These are phyloP conservation scores for Globisporangium cystogenes DNA, from an alignment of 352 stramenopile genomes.

Conservation along the genomic window DNA sequence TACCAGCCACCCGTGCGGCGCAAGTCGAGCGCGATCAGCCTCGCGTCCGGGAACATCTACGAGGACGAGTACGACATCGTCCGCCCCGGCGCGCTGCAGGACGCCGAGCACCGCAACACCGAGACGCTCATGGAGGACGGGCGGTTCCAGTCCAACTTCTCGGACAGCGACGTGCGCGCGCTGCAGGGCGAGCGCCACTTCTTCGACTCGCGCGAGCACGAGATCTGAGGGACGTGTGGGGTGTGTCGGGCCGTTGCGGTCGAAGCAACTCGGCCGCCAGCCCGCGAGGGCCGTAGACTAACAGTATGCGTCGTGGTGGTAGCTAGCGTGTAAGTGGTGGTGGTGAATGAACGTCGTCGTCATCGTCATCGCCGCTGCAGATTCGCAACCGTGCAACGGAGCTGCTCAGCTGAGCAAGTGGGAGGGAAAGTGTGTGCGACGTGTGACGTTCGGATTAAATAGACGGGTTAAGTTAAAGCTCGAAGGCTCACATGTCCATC, in stretches of 20 bases:
- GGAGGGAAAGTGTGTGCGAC: too few relatives aligned
- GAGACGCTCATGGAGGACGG: slow-evolving; percentile 54
- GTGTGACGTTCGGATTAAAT: too few relatives aligned
- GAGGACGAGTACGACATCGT: slow-evolving; percentile 76
- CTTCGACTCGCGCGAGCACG: background rate
- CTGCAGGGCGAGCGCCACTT: background rate
- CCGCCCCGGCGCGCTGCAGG: slow-evolving; percentile 42
- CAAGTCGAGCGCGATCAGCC: slow-evolving; percentile 2
- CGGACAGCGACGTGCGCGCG: slow-evolving; percentile 25
- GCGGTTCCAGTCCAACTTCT: slow-evolving; percentile 64
- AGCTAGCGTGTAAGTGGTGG: background rate
- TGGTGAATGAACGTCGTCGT: background rate
- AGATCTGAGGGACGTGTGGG: background rate
- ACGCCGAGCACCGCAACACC: slow-evolving; percentile 57
- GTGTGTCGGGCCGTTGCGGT: background rate
- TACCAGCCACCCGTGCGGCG: slow-evolving; percentile 4
- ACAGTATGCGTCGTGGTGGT: background rate
- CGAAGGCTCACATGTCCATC: slow-evolving; percentile 15
- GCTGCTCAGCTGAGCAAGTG: too few relatives aligned
- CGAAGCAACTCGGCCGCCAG: background rate
- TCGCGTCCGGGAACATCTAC: slow-evolving; percentile 12
- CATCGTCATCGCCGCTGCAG: background rate
- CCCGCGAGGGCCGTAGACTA: background rate
- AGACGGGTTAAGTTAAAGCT: background rate
- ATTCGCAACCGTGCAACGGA: too few relatives aligned